Evolutionary conservation across 306 rosid genomes (phyloP).

Genomic region (Prinsepia uniflora): DNA sequence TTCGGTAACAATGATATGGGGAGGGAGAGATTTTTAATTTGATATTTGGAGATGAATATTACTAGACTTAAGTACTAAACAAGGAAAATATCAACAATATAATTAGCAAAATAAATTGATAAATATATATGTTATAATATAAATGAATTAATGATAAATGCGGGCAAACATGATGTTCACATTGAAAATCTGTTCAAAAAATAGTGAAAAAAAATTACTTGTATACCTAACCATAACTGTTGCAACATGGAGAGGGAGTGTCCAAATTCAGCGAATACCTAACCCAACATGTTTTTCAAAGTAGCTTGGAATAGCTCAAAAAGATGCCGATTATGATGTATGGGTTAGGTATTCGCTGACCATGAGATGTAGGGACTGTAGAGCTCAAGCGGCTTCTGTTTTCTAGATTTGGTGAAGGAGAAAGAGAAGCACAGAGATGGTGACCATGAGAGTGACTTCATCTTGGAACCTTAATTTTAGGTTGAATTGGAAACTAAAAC

Average conservation of each 20-base stretch:
- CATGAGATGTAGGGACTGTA: constrained; percentile 9
- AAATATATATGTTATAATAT: too few species aligned
- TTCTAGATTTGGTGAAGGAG: constrained; percentile 20
- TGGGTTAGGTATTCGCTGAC: too few species aligned
- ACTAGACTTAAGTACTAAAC: too few species aligned
- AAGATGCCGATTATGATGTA: constrained; percentile 10
- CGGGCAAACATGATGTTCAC: too few species aligned
- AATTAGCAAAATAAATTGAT: too few species aligned
- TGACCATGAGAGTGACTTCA: neutral
- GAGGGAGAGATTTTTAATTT: too few species aligned
- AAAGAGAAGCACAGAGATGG: neutral
- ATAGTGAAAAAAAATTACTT: neutral
- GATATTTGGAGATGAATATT: too few species aligned
- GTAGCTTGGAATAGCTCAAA: constrained; percentile 8
- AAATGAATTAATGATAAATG: too few species aligned
- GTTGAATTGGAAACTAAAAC: constrained; percentile 6
- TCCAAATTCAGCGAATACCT: neutral
- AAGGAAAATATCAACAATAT: too few species aligned
- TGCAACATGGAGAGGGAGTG: neutral
- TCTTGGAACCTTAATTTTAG: neutral
- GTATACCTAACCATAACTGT: constrained; percentile 15
- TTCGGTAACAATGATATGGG: too few species aligned
- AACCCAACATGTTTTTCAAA: constrained; percentile 1
- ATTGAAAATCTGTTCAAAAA: too few species aligned
- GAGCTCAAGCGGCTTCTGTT: neutral